Conservation (phyloP, 371 early-diverging fungal species). For the Apophysomyces sp. region DNA sequence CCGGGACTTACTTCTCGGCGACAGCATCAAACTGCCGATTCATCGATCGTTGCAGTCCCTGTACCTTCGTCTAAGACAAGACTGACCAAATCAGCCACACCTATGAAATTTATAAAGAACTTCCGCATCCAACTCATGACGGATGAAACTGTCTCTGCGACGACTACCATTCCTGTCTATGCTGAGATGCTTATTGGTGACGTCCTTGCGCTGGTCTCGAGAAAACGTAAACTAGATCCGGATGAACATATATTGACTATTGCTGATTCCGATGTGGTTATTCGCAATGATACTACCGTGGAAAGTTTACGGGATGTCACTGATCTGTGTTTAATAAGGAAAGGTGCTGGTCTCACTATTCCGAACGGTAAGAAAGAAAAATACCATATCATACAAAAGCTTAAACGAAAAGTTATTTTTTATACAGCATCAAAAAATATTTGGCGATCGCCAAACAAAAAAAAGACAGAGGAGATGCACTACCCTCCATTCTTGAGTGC, state of each 20-base stretch:
- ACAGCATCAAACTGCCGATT: constrained; percentile 27
- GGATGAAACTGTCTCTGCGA: constrained; percentile 67
- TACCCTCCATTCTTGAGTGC: constrained; percentile 23
- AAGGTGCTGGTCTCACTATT: constrained; percentile 46
- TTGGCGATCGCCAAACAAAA: constrained; percentile 50
- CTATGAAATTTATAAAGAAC: constrained; percentile 56
- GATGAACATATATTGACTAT: constrained; percentile 82
- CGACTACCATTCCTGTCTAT: constrained; percentile 83
- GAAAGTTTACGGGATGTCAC: constrained; percentile 62
- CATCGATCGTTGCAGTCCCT: constrained; percentile 50
- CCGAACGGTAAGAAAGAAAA: constrained; percentile 52
- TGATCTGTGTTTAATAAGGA: constrained; percentile 78
- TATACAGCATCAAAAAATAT: constrained; percentile 36
- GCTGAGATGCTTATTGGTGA: constrained; percentile 76
- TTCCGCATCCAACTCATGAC: constrained; percentile 63
- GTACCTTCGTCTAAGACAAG: constrained; percentile 47
- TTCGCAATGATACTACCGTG: constrained; percentile 75
- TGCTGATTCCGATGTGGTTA: constrained; percentile 71
- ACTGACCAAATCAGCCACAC: constrained; percentile 47
- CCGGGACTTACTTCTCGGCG: constrained; percentile 21
- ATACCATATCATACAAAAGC: background rate
- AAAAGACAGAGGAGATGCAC: constrained; percentile 49
- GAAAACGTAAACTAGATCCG: constrained; percentile 81
- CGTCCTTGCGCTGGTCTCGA: constrained; percentile 83
- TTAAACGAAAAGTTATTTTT: background rate